A percentile compares a stretch with the other conserved stretches of the same genome.
Evolutionary conservation across 768 basidiomycete species (phyloP).

Genomic region (Harrya chromipes): DNA sequence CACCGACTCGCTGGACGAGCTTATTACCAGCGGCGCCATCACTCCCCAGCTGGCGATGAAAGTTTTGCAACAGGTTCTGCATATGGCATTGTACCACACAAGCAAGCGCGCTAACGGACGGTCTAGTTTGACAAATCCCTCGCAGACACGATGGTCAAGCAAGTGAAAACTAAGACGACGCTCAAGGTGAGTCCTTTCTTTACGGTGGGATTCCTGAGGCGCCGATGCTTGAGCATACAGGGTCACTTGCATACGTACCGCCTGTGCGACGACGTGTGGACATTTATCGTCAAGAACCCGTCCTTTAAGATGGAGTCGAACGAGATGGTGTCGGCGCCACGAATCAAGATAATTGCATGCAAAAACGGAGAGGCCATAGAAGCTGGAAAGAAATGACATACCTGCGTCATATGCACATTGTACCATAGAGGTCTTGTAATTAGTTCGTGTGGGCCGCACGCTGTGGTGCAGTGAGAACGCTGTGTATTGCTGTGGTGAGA

Average conservation of each 20-base stretch:
- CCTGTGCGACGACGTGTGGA: constrained; percentile 97
- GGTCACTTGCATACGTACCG: constrained; percentile 92
- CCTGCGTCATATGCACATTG: constrained; percentile 4
- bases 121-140: constrained; percentile 92
- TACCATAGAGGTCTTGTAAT: constrained; percentile 31
- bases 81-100: constrained; percentile 9
- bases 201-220: not conserved
- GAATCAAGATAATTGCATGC: constrained; percentile 98
- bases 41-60: constrained; percentile 99
- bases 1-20: constrained; percentile 96
- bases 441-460: not conserved
- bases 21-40: constrained; percentile 95
- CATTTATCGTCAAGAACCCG: constrained; percentile 93
- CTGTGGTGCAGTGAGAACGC: not conserved
- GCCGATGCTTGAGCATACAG: constrained; percentile 35
- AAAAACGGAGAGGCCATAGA: constrained; percentile 92
- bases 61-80: constrained; percentile 89
- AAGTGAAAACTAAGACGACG: constrained; percentile 92
- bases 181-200: constrained; percentile 61
- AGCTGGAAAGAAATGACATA: constrained; percentile 67
- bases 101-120: constrained; percentile 12
- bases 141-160: constrained; percentile 88
- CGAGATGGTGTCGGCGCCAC: constrained; percentile 65
- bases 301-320: constrained; percentile 95
- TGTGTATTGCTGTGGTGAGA: constrained; percentile 13